These are phyloP conservation scores for Penicillium sp. DNA, from an alignment of 2,329 filamentous ascomycete species.

Conservation along the genomic window DNA sequence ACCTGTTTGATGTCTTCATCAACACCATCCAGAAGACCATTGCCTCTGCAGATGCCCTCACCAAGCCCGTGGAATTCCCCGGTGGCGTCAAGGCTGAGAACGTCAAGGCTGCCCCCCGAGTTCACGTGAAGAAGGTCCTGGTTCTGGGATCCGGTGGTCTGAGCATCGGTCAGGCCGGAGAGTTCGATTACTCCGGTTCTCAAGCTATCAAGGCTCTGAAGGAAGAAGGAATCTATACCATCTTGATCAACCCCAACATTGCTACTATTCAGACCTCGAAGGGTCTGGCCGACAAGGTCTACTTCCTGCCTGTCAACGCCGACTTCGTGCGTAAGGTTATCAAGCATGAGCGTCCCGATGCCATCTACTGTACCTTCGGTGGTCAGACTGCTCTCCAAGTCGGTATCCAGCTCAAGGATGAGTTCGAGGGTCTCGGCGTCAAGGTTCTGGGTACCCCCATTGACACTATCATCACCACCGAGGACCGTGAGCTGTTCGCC, in stretches of 20 bases:
- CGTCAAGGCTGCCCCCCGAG: conserved; percentile 72
- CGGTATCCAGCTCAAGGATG: conserved; percentile 95
- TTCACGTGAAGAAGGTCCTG: conserved; percentile 90
- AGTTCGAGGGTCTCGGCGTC: conserved; percentile 90
- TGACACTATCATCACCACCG: conserved; percentile 96
- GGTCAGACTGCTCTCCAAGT: conserved; percentile 97
- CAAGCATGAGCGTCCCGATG: conserved; percentile 88
- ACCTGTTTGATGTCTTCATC: conserved; percentile 96
- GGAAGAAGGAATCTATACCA: conserved; percentile 96
- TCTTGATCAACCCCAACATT: conserved; percentile 98
- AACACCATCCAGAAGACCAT: conserved; percentile 76
- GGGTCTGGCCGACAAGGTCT: conserved; percentile 96
- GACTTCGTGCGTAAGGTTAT: conserved; percentile 99
- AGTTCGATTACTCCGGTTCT: conserved; percentile 98
- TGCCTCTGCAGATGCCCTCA: conserved; percentile 67
- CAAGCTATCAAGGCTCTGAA: conserved; percentile 98
- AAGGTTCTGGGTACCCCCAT: conserved; percentile 95
- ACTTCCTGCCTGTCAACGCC: conserved; percentile 95
- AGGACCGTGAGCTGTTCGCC: conserved; percentile 96
- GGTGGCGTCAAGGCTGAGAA: conserved; percentile 83
- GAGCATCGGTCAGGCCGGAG: conserved; percentile 95
- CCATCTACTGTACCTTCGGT: conserved; percentile 97
- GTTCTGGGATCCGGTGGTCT: conserved; percentile 93
- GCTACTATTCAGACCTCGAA: conserved; percentile 99
- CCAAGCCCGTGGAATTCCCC: conserved; percentile 80